Base-by-base conservation (phyloP, 1,284 basidiomycete species). In the Mycena sp. region DNA sequence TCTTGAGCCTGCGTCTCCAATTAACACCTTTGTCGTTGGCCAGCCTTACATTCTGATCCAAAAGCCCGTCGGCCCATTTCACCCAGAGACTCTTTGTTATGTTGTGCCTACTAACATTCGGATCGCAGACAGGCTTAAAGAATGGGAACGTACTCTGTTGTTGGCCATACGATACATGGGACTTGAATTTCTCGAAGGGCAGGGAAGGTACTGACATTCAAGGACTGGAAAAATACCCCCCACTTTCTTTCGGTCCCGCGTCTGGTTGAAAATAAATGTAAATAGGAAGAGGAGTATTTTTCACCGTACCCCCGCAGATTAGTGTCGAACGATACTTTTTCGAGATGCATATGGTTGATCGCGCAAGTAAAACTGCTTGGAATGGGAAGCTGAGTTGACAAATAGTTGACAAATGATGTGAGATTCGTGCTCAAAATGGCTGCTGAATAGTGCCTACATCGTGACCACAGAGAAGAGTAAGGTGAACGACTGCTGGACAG, bases 41-140 rank as follows among this genome's bases (percentile, higher is more conserved):
- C 54, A 65, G 29, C 49, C 53, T 60, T 11, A 65, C 59, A 12
- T 57, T 28, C 4, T 17, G 28, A 35, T 61, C 55, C 40, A 58
- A 30, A 19, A 65, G 50, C 4, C 16, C 19, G 12, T 65, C 58
- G 4, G 63, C 59, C 32, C 37, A 38, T 14, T 25, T 30, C 3
- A 50, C 58, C 63, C 63, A 65, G 4, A 14, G 21, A 25, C 63
- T 61, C 40, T 65, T 65, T 7, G n/a, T 30, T 19, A 65, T 65
- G 6, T 61, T 59, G 32, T 58, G 54, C 44, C 63, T 65, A 21
- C 4, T 6, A 14, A 12, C 14, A 17, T n/a, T 32, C 7, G 38
- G 29, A 21, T 3, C 23, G 4, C 40, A 43, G n/a, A 5, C 43
- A 38, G 11, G n/a, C 10, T 9, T 21, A 14, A 16, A 52, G 12